These are phyloP conservation scores for Fusarium agapanthi DNA, from an alignment of 2,329 filamentous ascomycete genomes.

Conservation along the genomic window DNA sequence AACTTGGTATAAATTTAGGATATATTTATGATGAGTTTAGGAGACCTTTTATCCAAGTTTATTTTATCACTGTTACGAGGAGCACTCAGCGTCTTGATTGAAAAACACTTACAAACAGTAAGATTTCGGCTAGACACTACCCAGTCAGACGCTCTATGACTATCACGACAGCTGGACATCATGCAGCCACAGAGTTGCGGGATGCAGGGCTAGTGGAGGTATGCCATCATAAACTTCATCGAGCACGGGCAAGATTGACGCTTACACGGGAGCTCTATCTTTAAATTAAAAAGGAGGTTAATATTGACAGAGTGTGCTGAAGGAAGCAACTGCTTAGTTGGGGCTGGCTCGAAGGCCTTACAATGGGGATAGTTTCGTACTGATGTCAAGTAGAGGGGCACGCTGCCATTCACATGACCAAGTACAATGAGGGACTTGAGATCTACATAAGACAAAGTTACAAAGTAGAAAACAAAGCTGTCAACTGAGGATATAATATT, in stretches of 20 bases:
- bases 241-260: neutral
- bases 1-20: too few relatives aligned
- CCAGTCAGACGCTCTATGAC: neutral
- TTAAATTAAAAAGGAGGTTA: neutral
- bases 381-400: neutral
- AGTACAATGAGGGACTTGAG: too few relatives aligned
- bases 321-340: neutral
- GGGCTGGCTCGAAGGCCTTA: neutral
- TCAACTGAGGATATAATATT: neutral
- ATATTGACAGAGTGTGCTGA: neutral
- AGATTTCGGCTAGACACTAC: slow-evolving; percentile 3
- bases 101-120: neutral
- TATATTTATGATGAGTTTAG: too few relatives aligned
- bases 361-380: too few relatives aligned
- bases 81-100: neutral
- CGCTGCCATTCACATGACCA: neutral
- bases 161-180: neutral
- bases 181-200: neutral
- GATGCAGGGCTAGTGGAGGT: neutral
- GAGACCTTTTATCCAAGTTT: too few relatives aligned
- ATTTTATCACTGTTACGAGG: neutral
- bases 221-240: neutral
- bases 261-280: neutral
- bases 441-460: neutral
- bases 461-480: neutral